phyloP scores from a whole-genome alignment of 2,329 filamentous ascomycete species.

The Fusarium subtropicale region DNA sequence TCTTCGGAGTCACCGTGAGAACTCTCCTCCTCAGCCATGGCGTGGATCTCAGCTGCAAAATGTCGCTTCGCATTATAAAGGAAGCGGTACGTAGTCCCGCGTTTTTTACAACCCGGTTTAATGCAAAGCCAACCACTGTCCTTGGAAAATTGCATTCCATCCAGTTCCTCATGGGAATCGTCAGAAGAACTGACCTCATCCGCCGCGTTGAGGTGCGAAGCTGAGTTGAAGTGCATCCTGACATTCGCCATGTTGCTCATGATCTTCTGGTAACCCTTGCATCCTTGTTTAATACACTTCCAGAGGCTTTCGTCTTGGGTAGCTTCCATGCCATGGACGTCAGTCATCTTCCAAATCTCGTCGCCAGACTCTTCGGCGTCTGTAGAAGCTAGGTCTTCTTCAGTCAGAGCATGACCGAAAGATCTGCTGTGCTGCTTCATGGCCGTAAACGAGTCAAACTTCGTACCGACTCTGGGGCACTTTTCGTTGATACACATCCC shows the following conservation, averaged over 20 bases:
- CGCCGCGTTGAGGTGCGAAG: conserved; percentile 8
- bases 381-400: neutral
- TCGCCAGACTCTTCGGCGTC: neutral
- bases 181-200: conserved; percentile 10
- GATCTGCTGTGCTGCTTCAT: conserved; percentile 25
- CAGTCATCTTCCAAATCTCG: conserved; percentile 17
- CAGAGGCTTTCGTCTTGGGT: neutral
- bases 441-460: neutral
- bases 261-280: conserved; percentile 11
- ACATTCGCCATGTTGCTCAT: conserved; percentile 1
- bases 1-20: neutral
- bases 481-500: conserved; percentile 22
- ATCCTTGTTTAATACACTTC: conserved; percentile 29
- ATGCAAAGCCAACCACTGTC: neutral
- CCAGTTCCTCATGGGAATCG: neutral
- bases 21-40: neutral
- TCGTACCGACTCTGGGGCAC: conserved; percentile 14
- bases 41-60: neutral
- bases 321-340: conserved; percentile 19
- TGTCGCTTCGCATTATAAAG: neutral
- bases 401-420: conserved; percentile 3
- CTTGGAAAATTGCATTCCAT: conserved; percentile 1
- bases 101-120: conserved; percentile 6
- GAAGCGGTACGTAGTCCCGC: neutral
- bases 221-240: conserved; percentile 8